These are phyloP conservation scores for Selaginella moellendorffii DNA, from an alignment of 75 land plant species.

Conservation along the genomic window DNA sequence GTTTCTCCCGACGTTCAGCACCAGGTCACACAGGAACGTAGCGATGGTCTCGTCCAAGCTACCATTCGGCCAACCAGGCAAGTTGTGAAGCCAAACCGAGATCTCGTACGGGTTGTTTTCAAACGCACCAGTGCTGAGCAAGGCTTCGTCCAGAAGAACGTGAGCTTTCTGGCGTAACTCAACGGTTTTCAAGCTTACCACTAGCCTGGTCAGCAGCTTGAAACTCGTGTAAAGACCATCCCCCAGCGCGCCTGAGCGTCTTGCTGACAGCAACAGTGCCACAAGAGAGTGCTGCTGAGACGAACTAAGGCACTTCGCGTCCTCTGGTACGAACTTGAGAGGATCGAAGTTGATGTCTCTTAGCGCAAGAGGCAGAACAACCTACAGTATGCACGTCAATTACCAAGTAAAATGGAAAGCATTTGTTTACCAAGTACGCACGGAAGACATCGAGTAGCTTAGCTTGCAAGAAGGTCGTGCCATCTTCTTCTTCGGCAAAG, in stretches of 20 bases:
- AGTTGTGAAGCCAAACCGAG: conserved; percentile 54
- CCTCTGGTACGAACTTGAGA: conserved; percentile 47
- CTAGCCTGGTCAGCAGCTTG: no score
- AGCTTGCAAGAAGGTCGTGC: conserved; percentile 23
- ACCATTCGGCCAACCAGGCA: conserved; percentile 17
- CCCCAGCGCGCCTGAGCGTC: no score
- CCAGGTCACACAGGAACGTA: conserved; percentile 75
- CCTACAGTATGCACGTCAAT: conserved; percentile 30
- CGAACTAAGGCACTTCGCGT: conserved; percentile 29
- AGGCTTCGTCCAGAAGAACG: no score
- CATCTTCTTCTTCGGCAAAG: background rate
- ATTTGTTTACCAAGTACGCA: conserved; percentile 45
- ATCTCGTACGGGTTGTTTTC: conserved; percentile 57
- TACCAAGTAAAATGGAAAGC: background rate
- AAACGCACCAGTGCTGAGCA: conserved; percentile 93
- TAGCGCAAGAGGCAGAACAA: conserved; percentile 40
- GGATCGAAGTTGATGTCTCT: conserved; percentile 64
- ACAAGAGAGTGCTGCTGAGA: conserved; percentile 43
- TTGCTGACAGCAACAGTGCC: conserved; percentile 45
- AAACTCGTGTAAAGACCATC: no score
- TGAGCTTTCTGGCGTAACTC: no score
- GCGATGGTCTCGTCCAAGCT: conserved; percentile 24
- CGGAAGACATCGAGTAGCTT: conserved; percentile 63
- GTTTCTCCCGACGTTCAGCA: conserved; percentile 52
- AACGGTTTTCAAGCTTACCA: no score